Conservation (phyloP, 78 protist species). For the Dictyostelium brefeldianum region DNA sequence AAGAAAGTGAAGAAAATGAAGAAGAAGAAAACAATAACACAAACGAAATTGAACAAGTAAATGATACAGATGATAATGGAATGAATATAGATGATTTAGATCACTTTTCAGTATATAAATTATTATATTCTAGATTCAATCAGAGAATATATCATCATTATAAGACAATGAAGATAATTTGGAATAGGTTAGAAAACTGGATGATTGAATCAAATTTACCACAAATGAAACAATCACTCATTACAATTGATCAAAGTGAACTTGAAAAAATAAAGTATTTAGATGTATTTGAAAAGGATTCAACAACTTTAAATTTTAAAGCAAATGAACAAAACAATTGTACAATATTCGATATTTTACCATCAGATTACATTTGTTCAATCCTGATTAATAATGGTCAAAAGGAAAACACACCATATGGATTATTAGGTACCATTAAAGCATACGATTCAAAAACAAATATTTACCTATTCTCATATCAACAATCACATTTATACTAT, state of each 20-base stretch:
- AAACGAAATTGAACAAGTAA: neutral
- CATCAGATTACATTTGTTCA: slow-evolving; percentile 42
- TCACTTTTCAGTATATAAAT: neutral
- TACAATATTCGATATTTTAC: neutral
- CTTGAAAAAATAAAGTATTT: neutral
- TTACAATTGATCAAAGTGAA: neutral
- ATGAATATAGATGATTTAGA: neutral
- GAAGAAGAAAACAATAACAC: neutral
- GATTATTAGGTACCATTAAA: slow-evolving; percentile 42
- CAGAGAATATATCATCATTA: neutral
- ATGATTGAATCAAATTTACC: neutral
- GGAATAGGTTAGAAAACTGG: neutral
- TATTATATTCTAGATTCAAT: neutral
- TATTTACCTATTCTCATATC: neutral
- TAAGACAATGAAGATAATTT: neutral
- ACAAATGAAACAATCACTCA: neutral
- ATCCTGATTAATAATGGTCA: slow-evolving; percentile 48
- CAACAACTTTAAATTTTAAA: neutral
- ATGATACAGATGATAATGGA: neutral
- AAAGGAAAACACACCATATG: neutral
- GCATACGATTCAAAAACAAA: slow-evolving; percentile 22
- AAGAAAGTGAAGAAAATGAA: neutral
- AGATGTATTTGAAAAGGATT: neutral
- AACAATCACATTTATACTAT: neutral
- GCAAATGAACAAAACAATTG: neutral